Evolutionary conservation across 176 grass and related monocot species (phyloP), one percentile per base, ranked within the genome.

Genomic region (Oryza glumipatula): DNA sequence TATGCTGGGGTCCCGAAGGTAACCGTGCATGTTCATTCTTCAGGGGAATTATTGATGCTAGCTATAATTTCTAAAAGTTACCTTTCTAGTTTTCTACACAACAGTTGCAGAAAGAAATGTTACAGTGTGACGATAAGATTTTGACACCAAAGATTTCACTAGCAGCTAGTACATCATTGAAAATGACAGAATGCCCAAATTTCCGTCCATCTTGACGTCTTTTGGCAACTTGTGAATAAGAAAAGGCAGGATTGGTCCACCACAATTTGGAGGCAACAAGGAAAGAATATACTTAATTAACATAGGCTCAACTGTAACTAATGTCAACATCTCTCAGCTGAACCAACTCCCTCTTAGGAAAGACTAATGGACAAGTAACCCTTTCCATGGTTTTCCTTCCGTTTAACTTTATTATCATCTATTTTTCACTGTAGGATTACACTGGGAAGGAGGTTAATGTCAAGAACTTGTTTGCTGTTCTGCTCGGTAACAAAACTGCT

Each of bases 1-100:
- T 99, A 99, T 84, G 89, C 89, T 72, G 91, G 96, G 66, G 91
- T 99, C 70, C 96, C 93, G 70, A 99, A 96, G 96, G 96, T 99
- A 83, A 74, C 10, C 70, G 23, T 39, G 8, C 22, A 43, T 73
- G 17, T 80, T 56, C 66, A 19, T 80, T 56, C 72, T 41, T 67
- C 9, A 61, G 71, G 39, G 10, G 49, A 66, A 23, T 38, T 58
- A 17, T 9, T 75, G 32, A 15, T 60, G 63, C 36, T 38, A 38
- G 36, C 47, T 63, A 63, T 23, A 15, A 48, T 0, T 24, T 84
- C 58, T 35, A 24, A 24, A 24, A 24, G 67, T 84, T 68, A 15
- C 46, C 54, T 81, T 76, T n/a, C 17, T 73, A 38, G 9, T 24
- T 61, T 86, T 71, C n/a, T 75, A 47, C 65, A 58, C 47, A 79